These are phyloP conservation scores for Ustulina deusta DNA, from an alignment of 2,329 filamentous ascomycete genomes.

Conservation along the genomic window DNA sequence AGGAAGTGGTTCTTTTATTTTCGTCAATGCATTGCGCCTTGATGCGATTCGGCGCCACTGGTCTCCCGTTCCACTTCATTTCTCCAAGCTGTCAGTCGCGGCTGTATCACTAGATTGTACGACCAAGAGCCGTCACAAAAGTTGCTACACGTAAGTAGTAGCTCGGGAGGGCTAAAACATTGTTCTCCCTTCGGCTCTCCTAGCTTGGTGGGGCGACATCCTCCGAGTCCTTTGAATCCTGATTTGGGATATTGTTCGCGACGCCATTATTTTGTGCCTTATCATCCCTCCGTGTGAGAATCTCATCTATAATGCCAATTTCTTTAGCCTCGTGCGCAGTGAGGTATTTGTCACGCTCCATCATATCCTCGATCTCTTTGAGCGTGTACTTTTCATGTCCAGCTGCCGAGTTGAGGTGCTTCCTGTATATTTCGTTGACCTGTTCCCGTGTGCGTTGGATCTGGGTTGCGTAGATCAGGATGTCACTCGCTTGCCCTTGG, in stretches of 20 bases:
- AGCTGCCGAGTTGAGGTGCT: conserved; percentile 83
- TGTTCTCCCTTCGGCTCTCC: neutral
- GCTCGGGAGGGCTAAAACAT: conserved; percentile 6
- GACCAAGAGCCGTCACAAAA: conserved; percentile 4
- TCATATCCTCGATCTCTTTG: conserved; percentile 89
- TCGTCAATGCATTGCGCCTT: neutral
- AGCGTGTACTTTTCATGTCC: conserved; percentile 80
- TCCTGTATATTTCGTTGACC: conserved; percentile 89
- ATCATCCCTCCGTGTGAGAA: conserved; percentile 73
- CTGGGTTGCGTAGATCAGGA: conserved; percentile 97
- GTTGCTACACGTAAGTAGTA: neutral
- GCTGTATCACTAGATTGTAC: conserved; percentile 9
- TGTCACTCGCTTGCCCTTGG: conserved; percentile 77
- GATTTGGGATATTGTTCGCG: conserved; percentile 10
- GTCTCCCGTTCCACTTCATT: neutral
- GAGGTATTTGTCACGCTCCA: conserved; percentile 98
- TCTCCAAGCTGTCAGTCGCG: neutral
- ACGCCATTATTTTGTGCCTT: conserved; percentile 43
- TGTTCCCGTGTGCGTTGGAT: conserved; percentile 88
- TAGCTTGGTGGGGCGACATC: too few relatives aligned
- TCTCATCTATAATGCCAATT: conserved; percentile 91
- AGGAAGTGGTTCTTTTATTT: neutral
- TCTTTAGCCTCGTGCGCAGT: conserved; percentile 88
- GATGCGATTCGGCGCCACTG: neutral
- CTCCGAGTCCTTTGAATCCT: conserved; percentile 11